Evolutionary conservation across 768 basidiomycete genomes (phyloP).

Genomic region (Arthromyces matolae): DNA sequence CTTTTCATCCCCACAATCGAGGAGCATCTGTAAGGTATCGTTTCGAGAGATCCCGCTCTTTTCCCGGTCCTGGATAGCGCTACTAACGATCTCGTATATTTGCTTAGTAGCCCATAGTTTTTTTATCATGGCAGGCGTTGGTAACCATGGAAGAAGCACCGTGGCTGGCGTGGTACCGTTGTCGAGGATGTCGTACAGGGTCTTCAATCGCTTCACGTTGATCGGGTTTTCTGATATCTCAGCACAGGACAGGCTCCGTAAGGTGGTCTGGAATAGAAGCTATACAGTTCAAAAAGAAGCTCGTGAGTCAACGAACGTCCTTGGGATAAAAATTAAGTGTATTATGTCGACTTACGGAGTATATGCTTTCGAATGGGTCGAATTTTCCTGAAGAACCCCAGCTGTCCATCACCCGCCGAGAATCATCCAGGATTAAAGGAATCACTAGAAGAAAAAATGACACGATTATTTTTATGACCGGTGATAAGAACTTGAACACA

Average conservation of each 20-base stretch:
- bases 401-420: constrained; percentile 51
- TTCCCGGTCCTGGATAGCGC: constrained; percentile 54
- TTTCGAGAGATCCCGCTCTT: constrained; percentile 52
- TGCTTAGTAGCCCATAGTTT: constrained; percentile 72
- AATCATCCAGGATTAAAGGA: constrained; percentile 61
- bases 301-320: constrained; percentile 4
- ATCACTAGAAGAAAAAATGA: constrained; percentile 44
- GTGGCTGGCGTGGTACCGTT: constrained; percentile 68
- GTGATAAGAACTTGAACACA: constrained; percentile 23
- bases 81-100: constrained; percentile 66
- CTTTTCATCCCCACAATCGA: constrained; percentile 68
- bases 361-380: constrained; percentile 70
- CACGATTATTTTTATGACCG: constrained; percentile 9
- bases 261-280: constrained; percentile 72
- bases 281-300: constrained; percentile 20
- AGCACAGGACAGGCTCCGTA: constrained; percentile 60
- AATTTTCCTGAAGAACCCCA: constrained; percentile 66
- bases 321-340: background rate
- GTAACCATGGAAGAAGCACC: constrained; percentile 74
- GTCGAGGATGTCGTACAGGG: constrained; percentile 67
- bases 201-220: constrained; percentile 58
- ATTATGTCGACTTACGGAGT: constrained; percentile 50
- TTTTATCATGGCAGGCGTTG: constrained; percentile 65
- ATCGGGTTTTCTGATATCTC: constrained; percentile 68
- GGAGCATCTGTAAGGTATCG: constrained; percentile 71